Percentiles rank a stretch among this genome's conserved stretches.
These are phyloP conservation scores for Kwoniella botswanensis DNA, from an alignment of 768 basidiomycete genomes.

Conservation along the genomic window DNA sequence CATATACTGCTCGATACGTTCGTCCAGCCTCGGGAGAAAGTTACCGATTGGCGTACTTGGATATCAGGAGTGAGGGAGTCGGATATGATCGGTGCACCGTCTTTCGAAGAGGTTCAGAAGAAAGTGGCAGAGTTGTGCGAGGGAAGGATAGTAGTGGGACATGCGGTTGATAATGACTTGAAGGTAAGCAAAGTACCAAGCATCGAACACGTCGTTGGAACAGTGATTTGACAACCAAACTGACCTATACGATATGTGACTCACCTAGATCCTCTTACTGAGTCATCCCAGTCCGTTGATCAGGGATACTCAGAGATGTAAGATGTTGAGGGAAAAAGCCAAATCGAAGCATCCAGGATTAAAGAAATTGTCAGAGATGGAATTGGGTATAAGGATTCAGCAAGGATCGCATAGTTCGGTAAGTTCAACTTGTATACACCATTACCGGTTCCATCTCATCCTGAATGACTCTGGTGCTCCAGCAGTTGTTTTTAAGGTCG, in stretches of 20 bases:
- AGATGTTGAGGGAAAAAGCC: conserved; percentile 62
- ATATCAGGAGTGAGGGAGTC: conserved; percentile 79
- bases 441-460: too few relatives aligned
- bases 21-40: conserved; percentile 81
- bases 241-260: neutral
- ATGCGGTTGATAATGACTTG: conserved; percentile 88
- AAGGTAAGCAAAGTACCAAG: conserved; percentile 63
- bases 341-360: conserved; percentile 75
- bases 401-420: conserved; percentile 89
- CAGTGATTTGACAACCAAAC: neutral
- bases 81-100: conserved; percentile 76
- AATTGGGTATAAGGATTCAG: conserved; percentile 80
- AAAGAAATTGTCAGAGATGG: conserved; percentile 76
- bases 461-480: too few relatives aligned
- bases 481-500: conserved; percentile 12
- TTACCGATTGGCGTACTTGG: conserved; percentile 90
- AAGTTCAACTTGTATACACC: conserved; percentile 44
- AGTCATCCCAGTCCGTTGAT: conserved; percentile 59
- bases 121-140: conserved; percentile 75
- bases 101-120: conserved; percentile 79
- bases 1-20: conserved; percentile 79
- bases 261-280: conserved; percentile 58
- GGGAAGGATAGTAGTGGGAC: conserved; percentile 81
- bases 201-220: neutral
- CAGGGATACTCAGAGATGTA: conserved; percentile 60